Percentiles rank a stretch among this genome's conserved stretches.
These are phyloP conservation scores for Calonectria honghensis DNA, from an alignment of 2,329 filamentous ascomycete genomes.

Conservation along the genomic window DNA sequence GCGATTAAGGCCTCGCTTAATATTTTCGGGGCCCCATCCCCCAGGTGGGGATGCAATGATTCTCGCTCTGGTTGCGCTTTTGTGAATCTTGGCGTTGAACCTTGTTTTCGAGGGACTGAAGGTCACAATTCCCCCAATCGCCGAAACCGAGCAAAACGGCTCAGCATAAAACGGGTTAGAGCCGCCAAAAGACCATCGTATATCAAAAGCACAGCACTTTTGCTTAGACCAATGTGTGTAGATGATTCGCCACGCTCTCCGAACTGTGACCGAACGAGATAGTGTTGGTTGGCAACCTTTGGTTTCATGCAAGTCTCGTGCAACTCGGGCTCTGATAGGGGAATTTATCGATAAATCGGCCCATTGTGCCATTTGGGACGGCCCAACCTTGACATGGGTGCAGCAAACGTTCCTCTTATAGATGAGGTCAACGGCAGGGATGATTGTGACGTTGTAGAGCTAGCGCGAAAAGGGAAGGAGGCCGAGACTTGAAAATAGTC, in stretches of 20 bases:
- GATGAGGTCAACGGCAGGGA: conserved; percentile 34
- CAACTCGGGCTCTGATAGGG: conserved; percentile 6
- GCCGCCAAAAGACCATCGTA: neutral
- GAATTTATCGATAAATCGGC: conserved; percentile 4
- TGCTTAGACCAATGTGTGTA: neutral
- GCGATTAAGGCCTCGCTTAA: neutral
- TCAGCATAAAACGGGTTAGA: neutral
- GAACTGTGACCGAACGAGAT: neutral
- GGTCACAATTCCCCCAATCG: neutral
- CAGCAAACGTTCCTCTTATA: neutral
- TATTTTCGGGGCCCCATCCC: neutral
- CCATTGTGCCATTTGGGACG: neutral
- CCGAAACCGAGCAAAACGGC: neutral
- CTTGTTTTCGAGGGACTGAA: neutral
- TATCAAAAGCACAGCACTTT: neutral
- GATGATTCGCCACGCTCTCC: neutral
- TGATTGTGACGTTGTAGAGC: conserved; percentile 27
- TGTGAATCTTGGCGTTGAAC: neutral
- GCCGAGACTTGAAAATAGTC: neutral
- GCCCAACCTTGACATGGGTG: neutral
- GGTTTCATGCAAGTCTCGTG: conserved; percentile 9
- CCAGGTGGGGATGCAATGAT: neutral
- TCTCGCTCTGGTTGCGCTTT: neutral
- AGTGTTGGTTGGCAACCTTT: conserved; percentile 8
- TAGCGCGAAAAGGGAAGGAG: conserved; percentile 35